phyloP scores from a whole-genome alignment of 139 green algal genomes.

The Auxenochlorella pyrenoidosa region DNA sequence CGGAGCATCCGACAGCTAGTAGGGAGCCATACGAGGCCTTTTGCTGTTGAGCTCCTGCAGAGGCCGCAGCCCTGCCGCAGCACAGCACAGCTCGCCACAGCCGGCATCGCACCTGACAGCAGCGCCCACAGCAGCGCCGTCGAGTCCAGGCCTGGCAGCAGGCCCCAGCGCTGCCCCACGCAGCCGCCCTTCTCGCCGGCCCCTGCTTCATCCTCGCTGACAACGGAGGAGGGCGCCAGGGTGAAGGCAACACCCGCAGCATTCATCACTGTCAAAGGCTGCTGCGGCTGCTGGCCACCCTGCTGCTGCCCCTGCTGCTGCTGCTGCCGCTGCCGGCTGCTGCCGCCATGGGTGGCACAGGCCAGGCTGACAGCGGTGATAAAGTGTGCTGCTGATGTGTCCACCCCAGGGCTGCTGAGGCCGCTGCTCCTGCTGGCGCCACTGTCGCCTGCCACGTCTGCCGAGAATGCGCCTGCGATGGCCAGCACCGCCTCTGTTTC shows the following conservation, averaged over 20 bases:
- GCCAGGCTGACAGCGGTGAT: slow-evolving; percentile 23
- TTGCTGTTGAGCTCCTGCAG: no score
- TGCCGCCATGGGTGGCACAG: neutral
- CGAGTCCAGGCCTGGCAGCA: slow-evolving; percentile 16
- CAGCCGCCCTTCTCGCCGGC: no score
- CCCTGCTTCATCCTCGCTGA: no score
- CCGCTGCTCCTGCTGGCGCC: neutral
- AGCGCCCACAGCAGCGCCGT: slow-evolving; percentile 34
- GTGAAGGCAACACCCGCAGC: slow-evolving; percentile 47
- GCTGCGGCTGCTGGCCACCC: neutral
- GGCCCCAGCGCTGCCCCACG: slow-evolving; percentile 24
- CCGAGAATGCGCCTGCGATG: neutral
- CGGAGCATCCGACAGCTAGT: neutral
- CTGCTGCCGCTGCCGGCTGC: neutral
- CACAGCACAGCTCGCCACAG: neutral
- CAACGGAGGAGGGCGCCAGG: neutral
- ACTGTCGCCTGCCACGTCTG: neutral
- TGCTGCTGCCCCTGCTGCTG: neutral
- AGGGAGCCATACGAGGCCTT: neutral
- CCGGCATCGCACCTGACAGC: slow-evolving; percentile 19
- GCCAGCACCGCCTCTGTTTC: slow-evolving; percentile 27
- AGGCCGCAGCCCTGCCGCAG: no score
- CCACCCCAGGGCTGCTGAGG: neutral
- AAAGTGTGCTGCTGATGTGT: slow-evolving; percentile 27
- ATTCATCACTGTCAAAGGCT: slow-evolving; percentile 23